A percentile compares a stretch with the other conserved stretches of the same genome.
phyloP scores from a whole-genome alignment of 768 basidiomycete species.

The Mycena capillaripes region DNA sequence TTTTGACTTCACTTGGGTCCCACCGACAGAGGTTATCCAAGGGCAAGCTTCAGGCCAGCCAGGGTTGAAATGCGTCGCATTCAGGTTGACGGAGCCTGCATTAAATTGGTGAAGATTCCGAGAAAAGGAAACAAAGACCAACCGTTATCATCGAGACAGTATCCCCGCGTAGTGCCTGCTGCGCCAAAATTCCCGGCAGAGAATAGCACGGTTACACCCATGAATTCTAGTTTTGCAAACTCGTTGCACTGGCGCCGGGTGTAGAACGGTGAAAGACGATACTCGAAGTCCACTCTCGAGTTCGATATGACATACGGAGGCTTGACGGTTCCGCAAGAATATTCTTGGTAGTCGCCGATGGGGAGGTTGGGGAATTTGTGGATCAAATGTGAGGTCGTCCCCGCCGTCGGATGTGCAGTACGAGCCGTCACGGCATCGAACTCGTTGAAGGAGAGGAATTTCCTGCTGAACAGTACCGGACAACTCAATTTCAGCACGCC shows the following conservation, averaged over 20 bases:
- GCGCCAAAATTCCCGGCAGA: slow-evolving; percentile 58
- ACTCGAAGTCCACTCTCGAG: slow-evolving; percentile 56
- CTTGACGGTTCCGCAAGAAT: slow-evolving; percentile 53
- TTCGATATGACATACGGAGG: slow-evolving; percentile 59
- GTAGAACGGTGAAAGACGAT: slow-evolving; percentile 50
- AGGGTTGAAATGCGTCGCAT: slow-evolving; percentile 58
- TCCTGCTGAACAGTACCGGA: slow-evolving; percentile 32
- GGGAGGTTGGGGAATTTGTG: slow-evolving; percentile 47
- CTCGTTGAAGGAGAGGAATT: slow-evolving; percentile 48
- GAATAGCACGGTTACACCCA: slow-evolving; percentile 62
- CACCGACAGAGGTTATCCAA: slow-evolving; percentile 61
- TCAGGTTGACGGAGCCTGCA: slow-evolving; percentile 50
- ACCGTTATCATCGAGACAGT: slow-evolving; percentile 59
- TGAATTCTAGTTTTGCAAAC: slow-evolving; percentile 63
- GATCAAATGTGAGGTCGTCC: slow-evolving; percentile 49
- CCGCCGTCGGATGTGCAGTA: slow-evolving; percentile 53
- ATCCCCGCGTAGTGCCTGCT: slow-evolving; percentile 47
- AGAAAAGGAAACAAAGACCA: neutral
- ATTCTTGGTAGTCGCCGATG: slow-evolving; percentile 47
- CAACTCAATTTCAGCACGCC: neutral
- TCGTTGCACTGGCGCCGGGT: slow-evolving; percentile 61
- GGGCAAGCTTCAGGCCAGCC: slow-evolving; percentile 61
- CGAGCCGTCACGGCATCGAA: slow-evolving; percentile 53
- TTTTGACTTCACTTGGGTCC: slow-evolving; percentile 57
- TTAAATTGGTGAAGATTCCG: neutral